These are phyloP conservation scores for Centella asiatica DNA, from an alignment of 129 eudicot genomes.

Conservation along the genomic window DNA sequence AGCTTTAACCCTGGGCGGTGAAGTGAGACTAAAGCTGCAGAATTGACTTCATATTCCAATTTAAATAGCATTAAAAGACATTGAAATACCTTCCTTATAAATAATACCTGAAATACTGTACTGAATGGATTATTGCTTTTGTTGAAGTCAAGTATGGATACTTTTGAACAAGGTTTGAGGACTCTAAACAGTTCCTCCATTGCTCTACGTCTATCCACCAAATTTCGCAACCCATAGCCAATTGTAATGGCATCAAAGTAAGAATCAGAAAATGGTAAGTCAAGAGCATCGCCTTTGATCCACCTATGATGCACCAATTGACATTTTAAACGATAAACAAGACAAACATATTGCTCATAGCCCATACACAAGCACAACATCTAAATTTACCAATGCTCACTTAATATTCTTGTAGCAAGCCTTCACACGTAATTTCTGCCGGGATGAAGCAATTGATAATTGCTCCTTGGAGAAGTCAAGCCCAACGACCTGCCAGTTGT, in stretches of 20 bases:
- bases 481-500: constrained; percentile 55
- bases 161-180: constrained; percentile 68
- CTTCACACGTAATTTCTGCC: constrained; percentile 47
- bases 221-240: constrained; percentile 86
- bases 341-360: neutral
- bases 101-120: constrained; percentile 54
- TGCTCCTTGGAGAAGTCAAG: constrained; percentile 89
- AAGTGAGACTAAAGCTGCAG: neutral
- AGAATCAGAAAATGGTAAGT: constrained; percentile 69
- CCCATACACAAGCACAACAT: neutral
- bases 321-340: neutral
- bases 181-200: constrained; percentile 65
- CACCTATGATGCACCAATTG: constrained; percentile 44
- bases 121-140: constrained; percentile 49
- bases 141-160: constrained; percentile 90
- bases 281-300: constrained; percentile 88
- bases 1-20: neutral
- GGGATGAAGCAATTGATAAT: constrained; percentile 58
- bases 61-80: neutral
- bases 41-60: neutral
- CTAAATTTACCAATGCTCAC: constrained; percentile 65
- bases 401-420: constrained; percentile 66
- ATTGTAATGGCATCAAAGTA: constrained; percentile 84
- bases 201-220: constrained; percentile 61
- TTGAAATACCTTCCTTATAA: neutral